Evolutionary conservation across 1,284 basidiomycete species (phyloP), one percentile per base, ranked within the genome.

Genomic region (Cutaneotrichosporon sp.): DNA sequence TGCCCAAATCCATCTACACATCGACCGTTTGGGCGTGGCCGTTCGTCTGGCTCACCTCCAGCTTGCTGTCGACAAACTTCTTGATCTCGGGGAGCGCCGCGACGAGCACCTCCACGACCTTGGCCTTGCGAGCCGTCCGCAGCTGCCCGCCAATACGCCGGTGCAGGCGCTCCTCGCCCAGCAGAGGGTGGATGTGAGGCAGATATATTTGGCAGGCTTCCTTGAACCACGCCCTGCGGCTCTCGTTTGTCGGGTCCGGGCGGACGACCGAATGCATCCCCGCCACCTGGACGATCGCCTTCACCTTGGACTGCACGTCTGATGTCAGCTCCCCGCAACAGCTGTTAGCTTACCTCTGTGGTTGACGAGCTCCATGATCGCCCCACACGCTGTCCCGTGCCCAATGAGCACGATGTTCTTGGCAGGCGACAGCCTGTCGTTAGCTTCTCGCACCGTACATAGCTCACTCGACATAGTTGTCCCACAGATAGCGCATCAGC

Each of bases 391-490:
- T 0, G 87, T 84, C 4, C 93, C 93, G 70, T 95, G 91, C 1
- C 93, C 93, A 49, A 99, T 86, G 9, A 99, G 73, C 24, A 97
- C 81, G 18, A 98, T 83, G 31, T 86, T 84, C 50, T 85, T 82
- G 4, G 89, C 89, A 43, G 83, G 82, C 4, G 87, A 88, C 60
- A 93, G 80, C 65, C 91, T 93, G 66, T 46, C 5, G 27, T 47
- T 65, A 59, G 54, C 51, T 11, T 22, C 13, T 4, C 18, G 5
- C 16, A 25, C 29, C 10, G 18, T 2, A 9, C n/a, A 11, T 27
- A n/a, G 85, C 79, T 54, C 66, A 93, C 92, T 90, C 86, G 59
- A 97, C 83, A 68, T 93, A 92, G 74, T 97, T 95, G 79, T 98
- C 95, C 95, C 95, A 99, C 3, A 98, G 76, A 72, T 95, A 95